phyloP scores from a whole-genome alignment of 805 yeast genomes.

The Kodamaea kaohsiungensis region DNA sequence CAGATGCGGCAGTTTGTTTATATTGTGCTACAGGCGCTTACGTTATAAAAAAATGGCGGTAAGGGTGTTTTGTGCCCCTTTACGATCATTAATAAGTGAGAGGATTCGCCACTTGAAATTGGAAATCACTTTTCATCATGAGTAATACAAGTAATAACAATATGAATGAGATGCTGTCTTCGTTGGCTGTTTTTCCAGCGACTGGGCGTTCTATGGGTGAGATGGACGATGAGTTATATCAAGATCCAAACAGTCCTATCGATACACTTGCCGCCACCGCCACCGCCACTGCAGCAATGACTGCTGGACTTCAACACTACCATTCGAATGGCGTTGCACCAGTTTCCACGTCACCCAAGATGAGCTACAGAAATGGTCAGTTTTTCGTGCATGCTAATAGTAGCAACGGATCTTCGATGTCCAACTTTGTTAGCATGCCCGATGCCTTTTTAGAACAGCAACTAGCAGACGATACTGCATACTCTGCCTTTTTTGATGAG shows the following conservation, averaged over 20 bases:
- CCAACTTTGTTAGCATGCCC: constrained; percentile 33
- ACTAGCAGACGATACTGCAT: constrained; percentile 5
- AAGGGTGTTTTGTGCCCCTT: constrained; percentile 1
- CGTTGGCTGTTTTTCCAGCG: constrained; percentile 1
- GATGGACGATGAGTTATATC: constrained; percentile 61
- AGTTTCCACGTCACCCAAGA: background rate
- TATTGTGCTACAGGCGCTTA: background rate
- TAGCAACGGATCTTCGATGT: constrained; percentile 21
- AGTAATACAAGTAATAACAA: background rate
- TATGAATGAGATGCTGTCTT: background rate
- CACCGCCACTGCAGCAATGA: constrained; percentile 13
- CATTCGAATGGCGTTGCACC: background rate
- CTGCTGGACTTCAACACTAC: constrained; percentile 13
- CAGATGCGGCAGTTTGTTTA: background rate
- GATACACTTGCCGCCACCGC: constrained; percentile 13
- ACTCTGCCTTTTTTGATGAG: constrained; percentile 7
- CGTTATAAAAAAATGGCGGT: background rate
- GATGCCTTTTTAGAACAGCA: constrained; percentile 31
- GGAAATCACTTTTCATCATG: background rate
- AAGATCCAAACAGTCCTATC: constrained; percentile 29
- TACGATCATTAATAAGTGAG: constrained; percentile 1
- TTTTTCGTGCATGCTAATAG: constrained; percentile 16
- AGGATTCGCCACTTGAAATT: constrained; percentile 8
- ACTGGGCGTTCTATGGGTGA: constrained; percentile 39
- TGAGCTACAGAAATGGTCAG: constrained; percentile 8